These are phyloP conservation scores for Calonectria pauciramosa DNA, from an alignment of 2,329 filamentous ascomycete genomes.

Conservation along the genomic window DNA sequence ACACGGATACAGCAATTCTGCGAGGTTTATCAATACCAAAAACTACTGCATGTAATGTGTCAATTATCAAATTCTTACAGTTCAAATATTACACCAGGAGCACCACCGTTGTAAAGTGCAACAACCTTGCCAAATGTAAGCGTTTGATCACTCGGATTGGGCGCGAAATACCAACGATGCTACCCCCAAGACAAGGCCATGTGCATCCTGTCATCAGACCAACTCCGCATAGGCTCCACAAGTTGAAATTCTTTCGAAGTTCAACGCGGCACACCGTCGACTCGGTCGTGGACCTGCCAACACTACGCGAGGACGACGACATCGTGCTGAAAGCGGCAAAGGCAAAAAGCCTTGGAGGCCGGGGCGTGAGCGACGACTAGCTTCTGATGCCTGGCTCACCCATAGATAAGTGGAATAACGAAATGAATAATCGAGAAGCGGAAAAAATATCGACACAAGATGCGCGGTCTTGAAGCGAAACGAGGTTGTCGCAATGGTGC, in stretches of 20 bases:
- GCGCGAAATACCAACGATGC: background rate
- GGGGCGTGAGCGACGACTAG: background rate
- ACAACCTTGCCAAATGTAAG: background rate
- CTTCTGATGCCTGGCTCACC: background rate
- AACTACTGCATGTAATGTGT: constrained; percentile 55
- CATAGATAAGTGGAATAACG: background rate
- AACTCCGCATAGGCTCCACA: constrained; percentile 2
- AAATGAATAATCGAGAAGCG: background rate
- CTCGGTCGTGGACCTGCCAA: background rate
- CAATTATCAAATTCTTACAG: constrained; percentile 48
- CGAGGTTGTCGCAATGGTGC: background rate
- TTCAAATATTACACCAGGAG: constrained; percentile 57
- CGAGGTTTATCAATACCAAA: background rate
- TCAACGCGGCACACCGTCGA: background rate
- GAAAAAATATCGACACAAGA: background rate
- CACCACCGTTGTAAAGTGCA: constrained; percentile 65
- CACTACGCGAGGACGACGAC: background rate
- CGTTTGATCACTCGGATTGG: no score
- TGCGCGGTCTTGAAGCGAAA: background rate
- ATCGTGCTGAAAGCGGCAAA: background rate
- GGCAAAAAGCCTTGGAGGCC: background rate
- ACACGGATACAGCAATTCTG: constrained; percentile 65
- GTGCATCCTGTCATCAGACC: background rate
- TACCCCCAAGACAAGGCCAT: background rate
- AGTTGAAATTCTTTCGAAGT: background rate